Percentiles rank a stretch among this genome's conserved stretches.
phyloP scores from a whole-genome alignment of 805 yeast species.

The Hanseniaspora pseudoguilliermondii region DNA sequence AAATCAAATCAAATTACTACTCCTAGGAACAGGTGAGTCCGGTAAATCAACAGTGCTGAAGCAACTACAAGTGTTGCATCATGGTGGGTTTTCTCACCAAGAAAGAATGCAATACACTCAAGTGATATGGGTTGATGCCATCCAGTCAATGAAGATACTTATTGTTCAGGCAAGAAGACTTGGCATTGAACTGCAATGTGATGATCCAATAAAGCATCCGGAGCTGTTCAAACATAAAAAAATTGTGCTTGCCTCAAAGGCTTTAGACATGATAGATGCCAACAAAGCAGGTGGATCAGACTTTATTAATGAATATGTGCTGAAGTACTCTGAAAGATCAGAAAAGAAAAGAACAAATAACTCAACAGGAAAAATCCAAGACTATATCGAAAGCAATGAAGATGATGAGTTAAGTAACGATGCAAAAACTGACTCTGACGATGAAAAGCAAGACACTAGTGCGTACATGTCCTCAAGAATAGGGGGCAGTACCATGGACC shows the following conservation, averaged over 20 bases:
- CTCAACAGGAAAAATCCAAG: conserved; percentile 43
- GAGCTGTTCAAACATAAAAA: conserved; percentile 38
- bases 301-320: conserved; percentile 50
- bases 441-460: conserved; percentile 10
- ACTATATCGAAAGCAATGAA: conserved; percentile 16
- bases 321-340: conserved; percentile 45
- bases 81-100: conserved; percentile 66
- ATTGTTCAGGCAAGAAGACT: conserved; percentile 62
- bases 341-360: conserved; percentile 38
- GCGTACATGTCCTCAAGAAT: background rate
- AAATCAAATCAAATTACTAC: conserved; percentile 53
- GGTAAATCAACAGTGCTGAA: conserved; percentile 89
- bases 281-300: conserved; percentile 53
- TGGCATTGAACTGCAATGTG: conserved; percentile 55
- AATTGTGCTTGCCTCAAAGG: conserved; percentile 42
- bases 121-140: conserved; percentile 85
- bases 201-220: conserved; percentile 32
- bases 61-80: conserved; percentile 75
- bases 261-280: conserved; percentile 50
- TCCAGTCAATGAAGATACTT: conserved; percentile 68
- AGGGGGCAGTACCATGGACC: conserved; percentile 4
- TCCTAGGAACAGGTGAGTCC: conserved; percentile 90
- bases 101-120: conserved; percentile 73
- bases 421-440: conserved; percentile 18
- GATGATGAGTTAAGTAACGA: conserved; percentile 21